These are phyloP conservation scores for Dendrothele bispora DNA, from an alignment of 768 basidiomycete species.

Conservation along the genomic window DNA sequence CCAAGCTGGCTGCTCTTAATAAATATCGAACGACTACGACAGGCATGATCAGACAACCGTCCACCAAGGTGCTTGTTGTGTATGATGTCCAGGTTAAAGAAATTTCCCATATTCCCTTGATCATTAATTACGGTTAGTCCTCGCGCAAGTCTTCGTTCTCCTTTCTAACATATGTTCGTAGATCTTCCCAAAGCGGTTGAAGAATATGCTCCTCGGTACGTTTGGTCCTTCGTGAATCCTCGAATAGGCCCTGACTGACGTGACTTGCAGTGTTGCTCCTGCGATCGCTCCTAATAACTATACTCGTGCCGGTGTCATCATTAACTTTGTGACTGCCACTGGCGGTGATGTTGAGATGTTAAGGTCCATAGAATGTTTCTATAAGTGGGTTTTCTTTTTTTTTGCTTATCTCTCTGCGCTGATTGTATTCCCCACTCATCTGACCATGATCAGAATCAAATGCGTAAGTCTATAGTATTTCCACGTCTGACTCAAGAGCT, in stretches of 20 bases:
- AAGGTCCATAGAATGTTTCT: slow-evolving; percentile 97
- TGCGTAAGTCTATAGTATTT: slow-evolving; percentile 58
- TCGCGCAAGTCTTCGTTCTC: neutral
- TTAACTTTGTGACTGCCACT: slow-evolving; percentile 97
- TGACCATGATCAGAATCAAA: slow-evolving; percentile 63
- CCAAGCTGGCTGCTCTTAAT: slow-evolving; percentile 79
- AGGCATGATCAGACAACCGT: slow-evolving; percentile 58
- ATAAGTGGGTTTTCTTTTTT: slow-evolving; percentile 62
- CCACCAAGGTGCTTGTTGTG: slow-evolving; percentile 81
- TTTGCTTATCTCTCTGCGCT: neutral
- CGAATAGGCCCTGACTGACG: slow-evolving; percentile 12
- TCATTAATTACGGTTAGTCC: slow-evolving; percentile 87
- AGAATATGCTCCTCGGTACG: slow-evolving; percentile 93
- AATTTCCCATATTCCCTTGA: slow-evolving; percentile 84
- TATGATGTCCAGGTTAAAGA: slow-evolving; percentile 97
- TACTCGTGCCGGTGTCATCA: slow-evolving; percentile 84
- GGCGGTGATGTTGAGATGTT: slow-evolving; percentile 99
- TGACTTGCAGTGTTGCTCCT: slow-evolving; percentile 67
- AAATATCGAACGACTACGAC: slow-evolving; percentile 71
- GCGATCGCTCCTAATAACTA: slow-evolving; percentile 81
- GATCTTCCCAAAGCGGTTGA: slow-evolving; percentile 95
- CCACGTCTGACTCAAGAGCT: slow-evolving; percentile 13
- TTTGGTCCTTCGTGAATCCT: slow-evolving; percentile 4
- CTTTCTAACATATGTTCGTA: slow-evolving; percentile 26
- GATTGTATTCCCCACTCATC: slow-evolving; percentile 14